Evolutionary conservation across 2,329 filamentous ascomycete genomes (phyloP), one percentile per base, ranked within the genome.

Genomic region (Huntiella abstrusa): DNA sequence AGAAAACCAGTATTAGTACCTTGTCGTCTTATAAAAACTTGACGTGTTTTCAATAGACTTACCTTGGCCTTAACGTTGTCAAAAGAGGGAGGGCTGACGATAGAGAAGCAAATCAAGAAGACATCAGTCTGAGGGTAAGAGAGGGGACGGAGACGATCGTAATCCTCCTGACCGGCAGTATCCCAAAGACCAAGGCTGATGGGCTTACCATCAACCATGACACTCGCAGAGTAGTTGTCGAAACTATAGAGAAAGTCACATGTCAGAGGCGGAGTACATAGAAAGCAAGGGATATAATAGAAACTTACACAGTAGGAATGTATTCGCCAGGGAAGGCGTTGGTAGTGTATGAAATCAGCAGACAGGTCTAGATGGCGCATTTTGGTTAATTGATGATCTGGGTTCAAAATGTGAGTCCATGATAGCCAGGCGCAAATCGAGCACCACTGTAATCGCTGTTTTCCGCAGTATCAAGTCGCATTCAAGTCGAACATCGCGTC

Each of bases 321-420:
- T 98, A 98, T 72, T 98, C 91, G 64, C 91, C 91, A n/a, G 91
- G 91, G 64, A 98, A 98, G 54, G 91, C 91, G 69, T 96, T 98
- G 53, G 91, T 98, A 53, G 91, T 96, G 69, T 98, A 98, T 45
- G 88, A 96, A 62, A 98, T 98, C 58, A 98, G 79, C 51, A 98
- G 79, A 71, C 91, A 98, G 72, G 91, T 98, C 88, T 95, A 45
- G 13, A 36, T 43, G 55, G 19, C 46, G 17, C 41, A 22, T 28
- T 16, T 43, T 33, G 16, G 32, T 43, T 43, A 34, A 12, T 43
- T 13, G 2, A 43, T 19, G 13, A n/a, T 34, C 15, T 3, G 6
- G 22, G 22, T 1, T 28, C 6, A 28, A 28, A 28, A 28, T 7
- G 6, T 28, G 22, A 28, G 6, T 28, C 22, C 22, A 28, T 10